Evolutionary conservation across 768 basidiomycete genomes (phyloP), one percentile per base, ranked within the genome.

Genomic region (Lentinula guzmanii): DNA sequence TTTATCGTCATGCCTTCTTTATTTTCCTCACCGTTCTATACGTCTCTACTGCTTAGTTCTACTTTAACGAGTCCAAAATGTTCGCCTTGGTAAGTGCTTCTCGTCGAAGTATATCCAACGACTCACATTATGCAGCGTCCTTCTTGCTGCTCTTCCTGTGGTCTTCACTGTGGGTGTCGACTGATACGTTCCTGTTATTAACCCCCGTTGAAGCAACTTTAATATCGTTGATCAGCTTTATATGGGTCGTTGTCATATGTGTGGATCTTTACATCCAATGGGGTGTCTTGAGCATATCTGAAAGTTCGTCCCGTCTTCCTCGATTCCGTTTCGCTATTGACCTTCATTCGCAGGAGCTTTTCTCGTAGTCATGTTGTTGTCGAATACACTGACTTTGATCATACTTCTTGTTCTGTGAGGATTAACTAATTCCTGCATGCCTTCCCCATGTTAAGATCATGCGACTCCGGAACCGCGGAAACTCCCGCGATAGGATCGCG

Each of bases 161-260:
- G 21, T 21, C 21, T 21, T 21, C 21, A 21, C 51, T 61, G 63
- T 61, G 24, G 24, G 63, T 61, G 5, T 42, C 18, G 15, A 35
- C 16, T 9, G 18, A 9, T 18, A 7, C 7, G 3, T 4, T 33
- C 6, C 37, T 33, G n/a, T 37, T 28, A 18, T 56, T 33, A 24
- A n/a, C 11, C 15, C 0, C 52, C 5, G 9, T 53, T n/a, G 42
- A 33, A 15, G 28, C 33, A 16, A 34, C 13, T 18, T 71, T 75
- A 60, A 77, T 81, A 41, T 71, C 76, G 41, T 46, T 79, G 59
- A 63, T 79, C 16, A 77, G 79, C 66, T 73, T 86, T 61, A 54
- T 82, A 45, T 86, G 82, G 81, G 74, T 76, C 37, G 69, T 77
- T 16, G 62, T 84, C 56, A 67, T 85, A 37, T 83, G 72, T 53